phyloP scores from a whole-genome alignment of 2,329 filamentous ascomycete species.

The Tolypocladium cylindrosporum region DNA sequence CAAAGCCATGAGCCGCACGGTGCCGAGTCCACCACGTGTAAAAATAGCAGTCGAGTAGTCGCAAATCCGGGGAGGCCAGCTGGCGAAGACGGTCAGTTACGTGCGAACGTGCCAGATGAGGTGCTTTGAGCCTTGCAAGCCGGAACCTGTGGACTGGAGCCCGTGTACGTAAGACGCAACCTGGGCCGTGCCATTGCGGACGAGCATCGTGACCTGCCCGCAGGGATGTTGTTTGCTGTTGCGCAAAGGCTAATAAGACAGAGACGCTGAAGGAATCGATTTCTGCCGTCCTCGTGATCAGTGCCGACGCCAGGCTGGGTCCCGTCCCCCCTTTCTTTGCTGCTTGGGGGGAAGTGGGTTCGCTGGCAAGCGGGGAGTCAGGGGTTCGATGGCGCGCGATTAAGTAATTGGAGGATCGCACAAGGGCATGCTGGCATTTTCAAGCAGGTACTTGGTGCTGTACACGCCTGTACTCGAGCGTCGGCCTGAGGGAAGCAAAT shows the following conservation, averaged over 20 bases:
- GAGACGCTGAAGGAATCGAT: not conserved
- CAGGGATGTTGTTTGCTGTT: not conserved
- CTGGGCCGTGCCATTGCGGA: not conserved
- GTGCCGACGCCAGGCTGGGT: conserved; percentile 8
- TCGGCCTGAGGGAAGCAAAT: not conserved
- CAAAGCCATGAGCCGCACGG: not conserved
- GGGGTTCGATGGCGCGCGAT: conserved; percentile 1
- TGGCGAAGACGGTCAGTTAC: not conserved
- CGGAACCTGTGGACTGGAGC: not conserved
- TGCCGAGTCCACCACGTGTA: not conserved
- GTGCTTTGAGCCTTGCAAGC: not conserved
- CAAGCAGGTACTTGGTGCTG: not conserved
- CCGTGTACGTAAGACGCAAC: conserved; percentile 1
- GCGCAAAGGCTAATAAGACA: not conserved
- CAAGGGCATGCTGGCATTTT: not conserved
- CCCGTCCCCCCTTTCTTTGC: conserved; percentile 1
- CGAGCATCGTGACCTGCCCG: conserved; percentile 3
- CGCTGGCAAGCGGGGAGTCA: not conserved
- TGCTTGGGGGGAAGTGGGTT: not conserved
- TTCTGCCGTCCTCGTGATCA: conserved; percentile 18
- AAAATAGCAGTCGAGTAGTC: not conserved
- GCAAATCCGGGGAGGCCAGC: not conserved
- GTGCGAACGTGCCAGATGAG: not conserved
- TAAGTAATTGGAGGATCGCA: not conserved
- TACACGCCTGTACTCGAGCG: not conserved